phyloP scores from a whole-genome alignment of 768 basidiomycete genomes.

The Hypholoma sublateritium region DNA sequence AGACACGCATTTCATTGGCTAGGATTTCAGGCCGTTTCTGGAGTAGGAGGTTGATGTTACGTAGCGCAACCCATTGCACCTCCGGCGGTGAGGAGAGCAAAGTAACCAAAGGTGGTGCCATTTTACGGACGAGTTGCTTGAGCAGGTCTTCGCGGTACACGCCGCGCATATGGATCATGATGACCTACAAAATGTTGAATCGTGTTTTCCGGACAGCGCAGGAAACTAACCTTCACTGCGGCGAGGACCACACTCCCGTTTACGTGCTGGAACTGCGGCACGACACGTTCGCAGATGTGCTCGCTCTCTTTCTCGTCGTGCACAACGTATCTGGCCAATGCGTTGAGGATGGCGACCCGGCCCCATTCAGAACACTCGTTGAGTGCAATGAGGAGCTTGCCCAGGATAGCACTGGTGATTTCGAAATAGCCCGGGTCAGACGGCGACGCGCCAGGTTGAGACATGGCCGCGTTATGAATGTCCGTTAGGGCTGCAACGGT shows the following conservation, averaged over 20 bases:
- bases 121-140: constrained; percentile 87
- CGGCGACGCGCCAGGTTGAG: constrained; percentile 52
- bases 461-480: constrained; percentile 75
- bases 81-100: constrained; percentile 95
- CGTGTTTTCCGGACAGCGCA: background rate
- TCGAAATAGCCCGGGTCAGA: constrained; percentile 70
- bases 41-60: constrained; percentile 94
- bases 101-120: constrained; percentile 96
- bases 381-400: constrained; percentile 89
- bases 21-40: constrained; percentile 92
- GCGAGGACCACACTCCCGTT: constrained; percentile 97
- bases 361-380: constrained; percentile 99
- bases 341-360: constrained; percentile 88
- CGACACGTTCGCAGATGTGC: constrained; percentile 97
- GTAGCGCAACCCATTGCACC: constrained; percentile 96
- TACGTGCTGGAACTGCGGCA: constrained; percentile 97
- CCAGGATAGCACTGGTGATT: constrained; percentile 82
- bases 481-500: constrained; percentile 92
- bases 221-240: constrained; percentile 77
- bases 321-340: constrained; percentile 79
- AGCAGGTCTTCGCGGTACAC: constrained; percentile 81
- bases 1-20: constrained; percentile 96
- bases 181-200: constrained; percentile 54
- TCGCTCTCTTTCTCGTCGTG: constrained; percentile 94
- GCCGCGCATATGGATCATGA: constrained; percentile 94